Percentiles rank a stretch among this genome's conserved stretches.
These are phyloP conservation scores for Beauveria brongniartii DNA, from an alignment of 2,329 filamentous ascomycete genomes.

Conservation along the genomic window DNA sequence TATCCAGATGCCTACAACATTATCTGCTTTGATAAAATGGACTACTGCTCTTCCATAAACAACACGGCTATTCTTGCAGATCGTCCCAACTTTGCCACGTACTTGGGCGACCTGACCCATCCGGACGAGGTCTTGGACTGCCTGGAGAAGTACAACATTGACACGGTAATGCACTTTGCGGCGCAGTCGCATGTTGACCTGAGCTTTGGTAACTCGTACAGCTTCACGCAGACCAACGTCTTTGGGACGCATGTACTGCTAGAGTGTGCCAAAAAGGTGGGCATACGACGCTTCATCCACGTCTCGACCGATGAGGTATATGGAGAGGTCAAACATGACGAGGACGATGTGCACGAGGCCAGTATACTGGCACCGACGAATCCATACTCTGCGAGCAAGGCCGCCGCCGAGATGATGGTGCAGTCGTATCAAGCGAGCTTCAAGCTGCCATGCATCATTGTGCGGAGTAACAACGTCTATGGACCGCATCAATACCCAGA, in stretches of 20 bases:
- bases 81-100: conserved; percentile 67
- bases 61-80: conserved; percentile 64
- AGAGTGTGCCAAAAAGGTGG: conserved; percentile 65
- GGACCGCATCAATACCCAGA: conserved; percentile 78
- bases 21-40: conserved; percentile 76
- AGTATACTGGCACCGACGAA: conserved; percentile 74
- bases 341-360: conserved; percentile 63
- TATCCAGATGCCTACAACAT: conserved; percentile 71
- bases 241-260: conserved; percentile 77
- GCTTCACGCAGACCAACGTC: conserved; percentile 75
- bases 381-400: conserved; percentile 73
- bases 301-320: conserved; percentile 83
- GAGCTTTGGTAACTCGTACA: conserved; percentile 75
- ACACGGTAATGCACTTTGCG: conserved; percentile 77
- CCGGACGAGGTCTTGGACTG: conserved; percentile 61
- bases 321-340: conserved; percentile 66
- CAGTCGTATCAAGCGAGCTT: conserved; percentile 80
- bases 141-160: conserved; percentile 62
- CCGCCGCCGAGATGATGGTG: conserved; percentile 78
- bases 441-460: conserved; percentile 70
- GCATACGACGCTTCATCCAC: conserved; percentile 68
- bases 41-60: conserved; percentile 74
- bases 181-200: conserved; percentile 80
- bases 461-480: conserved; percentile 79
- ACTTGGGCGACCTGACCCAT: conserved; percentile 70